phyloP scores from a whole-genome alignment of 805 yeast genomes.

The Wickerhamiella allomyrinae region DNA sequence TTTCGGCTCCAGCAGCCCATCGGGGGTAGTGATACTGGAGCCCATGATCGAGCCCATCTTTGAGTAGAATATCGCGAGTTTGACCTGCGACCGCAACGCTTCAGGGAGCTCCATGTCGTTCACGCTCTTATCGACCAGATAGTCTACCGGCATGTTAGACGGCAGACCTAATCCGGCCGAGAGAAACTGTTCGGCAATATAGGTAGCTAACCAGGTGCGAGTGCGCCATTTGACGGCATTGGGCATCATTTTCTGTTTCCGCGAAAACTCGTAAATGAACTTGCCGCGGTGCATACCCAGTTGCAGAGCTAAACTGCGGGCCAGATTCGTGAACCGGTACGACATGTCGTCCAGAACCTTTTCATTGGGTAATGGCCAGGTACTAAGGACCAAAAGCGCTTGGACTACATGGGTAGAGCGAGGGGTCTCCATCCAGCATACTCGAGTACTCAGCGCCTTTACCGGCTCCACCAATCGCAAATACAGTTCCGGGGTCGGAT shows the following conservation, averaged over 20 bases:
- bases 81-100: conserved; percentile 47
- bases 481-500: conserved; percentile 75
- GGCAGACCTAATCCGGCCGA: conserved; percentile 79
- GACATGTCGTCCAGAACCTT: conserved; percentile 87
- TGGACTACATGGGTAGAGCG: conserved; percentile 89
- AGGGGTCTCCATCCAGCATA: conserved; percentile 88
- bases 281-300: conserved; percentile 84
- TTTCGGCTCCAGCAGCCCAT: conserved; percentile 74
- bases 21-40: conserved; percentile 67
- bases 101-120: conserved; percentile 36
- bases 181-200: conserved; percentile 83
- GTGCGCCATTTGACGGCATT: conserved; percentile 93
- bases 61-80: conserved; percentile 69
- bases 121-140: conserved; percentile 63
- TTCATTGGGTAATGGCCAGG: conserved; percentile 89
- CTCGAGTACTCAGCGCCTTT: conserved; percentile 76
- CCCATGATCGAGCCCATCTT: conserved; percentile 80
- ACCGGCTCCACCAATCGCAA: conserved; percentile 60
- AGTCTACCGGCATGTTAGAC: conserved; percentile 72
- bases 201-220: conserved; percentile 79
- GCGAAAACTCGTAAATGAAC: conserved; percentile 76
- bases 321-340: conserved; percentile 75
- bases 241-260: conserved; percentile 77
- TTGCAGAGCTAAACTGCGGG: conserved; percentile 71
- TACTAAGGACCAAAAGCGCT: conserved; percentile 67